Base-by-base conservation (phyloP, 2,329 filamentous ascomycete species). In the Colletotrichum sp. region DNA sequence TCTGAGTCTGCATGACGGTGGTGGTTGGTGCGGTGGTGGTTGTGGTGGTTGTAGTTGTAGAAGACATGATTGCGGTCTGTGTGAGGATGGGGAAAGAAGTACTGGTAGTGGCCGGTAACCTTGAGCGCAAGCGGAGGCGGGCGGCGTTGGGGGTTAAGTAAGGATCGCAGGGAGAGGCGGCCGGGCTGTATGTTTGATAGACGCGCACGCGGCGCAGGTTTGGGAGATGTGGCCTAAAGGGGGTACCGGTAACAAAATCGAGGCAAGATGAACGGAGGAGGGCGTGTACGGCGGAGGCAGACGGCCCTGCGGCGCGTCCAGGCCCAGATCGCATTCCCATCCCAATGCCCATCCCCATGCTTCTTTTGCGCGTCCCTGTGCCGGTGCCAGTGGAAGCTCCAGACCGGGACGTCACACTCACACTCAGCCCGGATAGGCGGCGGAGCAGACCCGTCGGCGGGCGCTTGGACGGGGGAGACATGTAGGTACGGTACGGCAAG, bases 1-100 rank as follows among this genome's bases (percentile, higher is more conserved):
- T 86, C 55, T 59, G 55, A 3, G 59, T 63, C 80, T 91, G 90
- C n/a, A 84, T 83, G 26, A 55, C 16, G 24, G 64, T 55, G 52
- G 84, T 77, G 13, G 52, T 8, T 28, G 52, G 13, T 57, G 80
- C 85, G 78, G 79, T 79, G 79, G 77, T 81, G 79, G 71, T 75
- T 71, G 39, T 79, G 77, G 68, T 79, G 78, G 80, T 77, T 76
- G 78, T 75, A 80, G 80, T 64, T 85, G 81, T 82, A 85, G 83
- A 62, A 82, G 83, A 79, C 86, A 83, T 77, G 86, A 85, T 71
- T 62, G 65, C 70, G 71, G 74, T 65, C 39, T 60, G 64, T 30
- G 59, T 69, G 59, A 60, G 71, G 26, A 69, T 49, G 34, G 70
- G 64, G 34, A 76, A 49, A 34, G 72, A 72, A 32, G 52, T 9